These are phyloP conservation scores for Tricladium varicosporioides DNA, from an alignment of 2,329 filamentous ascomycete genomes.

Conservation along the genomic window DNA sequence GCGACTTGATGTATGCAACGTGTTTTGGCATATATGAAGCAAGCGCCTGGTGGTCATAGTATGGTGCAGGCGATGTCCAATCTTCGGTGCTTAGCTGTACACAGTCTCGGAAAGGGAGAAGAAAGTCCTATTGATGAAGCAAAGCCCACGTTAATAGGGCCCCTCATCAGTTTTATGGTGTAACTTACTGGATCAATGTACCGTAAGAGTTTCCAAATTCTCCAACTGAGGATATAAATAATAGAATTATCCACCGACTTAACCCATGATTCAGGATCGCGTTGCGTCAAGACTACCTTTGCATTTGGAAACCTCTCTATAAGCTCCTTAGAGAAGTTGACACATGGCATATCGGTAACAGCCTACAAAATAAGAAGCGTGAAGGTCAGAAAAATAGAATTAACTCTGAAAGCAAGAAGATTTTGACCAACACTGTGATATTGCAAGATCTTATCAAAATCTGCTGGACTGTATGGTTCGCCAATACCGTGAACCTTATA, in stretches of 20 bases:
- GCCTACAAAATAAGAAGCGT: slow-evolving; percentile 1
- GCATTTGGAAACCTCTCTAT: slow-evolving; percentile 2
- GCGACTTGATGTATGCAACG: neutral
- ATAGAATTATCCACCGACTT: neutral
- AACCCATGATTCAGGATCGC: neutral
- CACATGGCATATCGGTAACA: slow-evolving; percentile 5
- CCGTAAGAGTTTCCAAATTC: neutral
- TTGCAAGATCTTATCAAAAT: slow-evolving; percentile 2
- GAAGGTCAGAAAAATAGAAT: neutral
- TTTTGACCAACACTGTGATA: slow-evolving; percentile 2
- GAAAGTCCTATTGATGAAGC: too few relatives aligned
- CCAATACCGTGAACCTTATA: neutral
- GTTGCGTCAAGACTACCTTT: neutral
- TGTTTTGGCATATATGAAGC: neutral
- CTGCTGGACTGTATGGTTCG: neutral
- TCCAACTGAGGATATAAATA: neutral
- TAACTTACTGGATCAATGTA: neutral
- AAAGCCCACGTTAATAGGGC: too few relatives aligned
- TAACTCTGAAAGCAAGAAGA: neutral
- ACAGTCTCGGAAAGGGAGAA: neutral
- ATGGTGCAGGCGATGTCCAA: neutral
- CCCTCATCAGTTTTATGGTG: too few relatives aligned
- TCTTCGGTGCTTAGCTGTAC: neutral
- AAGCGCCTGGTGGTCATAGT: neutral
- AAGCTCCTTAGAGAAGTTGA: slow-evolving; percentile 6